A percentile compares a stretch with the other conserved stretches of the same genome.
Conservation (phyloP, 1,139 yeast genomes). For the Lodderomyces orthopsilosis region DNA sequence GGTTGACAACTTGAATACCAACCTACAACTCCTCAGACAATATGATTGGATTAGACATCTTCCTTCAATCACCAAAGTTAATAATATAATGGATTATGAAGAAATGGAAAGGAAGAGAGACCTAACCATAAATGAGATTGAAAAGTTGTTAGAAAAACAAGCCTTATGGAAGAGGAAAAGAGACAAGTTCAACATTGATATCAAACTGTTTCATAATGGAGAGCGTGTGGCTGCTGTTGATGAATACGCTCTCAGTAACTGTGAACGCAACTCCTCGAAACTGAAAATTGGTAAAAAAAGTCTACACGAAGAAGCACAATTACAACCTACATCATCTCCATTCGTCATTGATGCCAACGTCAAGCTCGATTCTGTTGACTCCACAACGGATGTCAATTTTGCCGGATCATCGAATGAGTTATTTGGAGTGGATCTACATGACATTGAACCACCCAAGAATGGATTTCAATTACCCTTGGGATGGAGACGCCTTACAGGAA, state of each 20-base stretch:
- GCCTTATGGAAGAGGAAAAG: slow-evolving; percentile 41
- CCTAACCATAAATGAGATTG: slow-evolving; percentile 52
- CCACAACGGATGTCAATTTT: background rate
- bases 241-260: too few relatives aligned
- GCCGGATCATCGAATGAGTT: background rate
- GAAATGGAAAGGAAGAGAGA: slow-evolving; percentile 52
- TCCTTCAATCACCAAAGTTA: slow-evolving; percentile 52
- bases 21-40: slow-evolving; percentile 44
- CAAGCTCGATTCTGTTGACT: background rate
- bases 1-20: slow-evolving; percentile 47
- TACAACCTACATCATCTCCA: background rate
- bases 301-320: too few relatives aligned
- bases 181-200: slow-evolving; percentile 18
- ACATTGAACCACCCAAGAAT: slow-evolving; percentile 9
- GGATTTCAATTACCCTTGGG: slow-evolving; percentile 14
- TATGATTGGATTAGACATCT: slow-evolving; percentile 56
- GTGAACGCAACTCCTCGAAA: too few relatives aligned
- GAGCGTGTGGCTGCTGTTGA: slow-evolving; percentile 1
- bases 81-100: slow-evolving; percentile 39
- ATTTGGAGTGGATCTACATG: slow-evolving; percentile 11
- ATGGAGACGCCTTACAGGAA: slow-evolving; percentile 5
- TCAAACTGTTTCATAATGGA: background rate
- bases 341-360: background rate
- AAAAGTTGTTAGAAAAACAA: slow-evolving; percentile 44
- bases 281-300: too few relatives aligned